Conservation (phyloP, 352 stramenopile genomes). For the Phytopythium sindhum region DNA sequence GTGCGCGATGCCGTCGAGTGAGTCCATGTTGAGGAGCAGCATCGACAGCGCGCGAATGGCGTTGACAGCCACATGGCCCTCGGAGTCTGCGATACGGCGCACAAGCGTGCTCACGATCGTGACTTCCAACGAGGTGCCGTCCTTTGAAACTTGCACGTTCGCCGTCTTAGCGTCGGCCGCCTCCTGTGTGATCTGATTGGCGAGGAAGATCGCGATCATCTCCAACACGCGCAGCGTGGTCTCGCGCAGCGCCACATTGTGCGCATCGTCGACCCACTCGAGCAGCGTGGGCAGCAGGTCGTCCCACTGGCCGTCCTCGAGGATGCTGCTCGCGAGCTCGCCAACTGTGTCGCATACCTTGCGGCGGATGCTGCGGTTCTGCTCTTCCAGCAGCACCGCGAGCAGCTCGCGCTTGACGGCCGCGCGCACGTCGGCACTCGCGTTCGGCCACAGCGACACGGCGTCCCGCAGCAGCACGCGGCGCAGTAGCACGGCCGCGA, state of each 20-base stretch:
- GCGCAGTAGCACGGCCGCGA: constrained; percentile 72
- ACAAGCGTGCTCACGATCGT: constrained; percentile 53
- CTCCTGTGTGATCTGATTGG: constrained; percentile 44
- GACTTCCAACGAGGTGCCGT: constrained; percentile 31
- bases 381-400: constrained; percentile 51
- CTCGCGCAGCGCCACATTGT: constrained; percentile 56
- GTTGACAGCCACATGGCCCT: constrained; percentile 71
- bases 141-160: constrained; percentile 4
- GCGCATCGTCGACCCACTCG: constrained; percentile 44
- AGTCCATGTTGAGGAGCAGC: constrained; percentile 74
- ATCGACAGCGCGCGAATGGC: constrained; percentile 65
- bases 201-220: constrained; percentile 79
- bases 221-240: constrained; percentile 71
- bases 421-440: constrained; percentile 35
- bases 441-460: constrained; percentile 73
- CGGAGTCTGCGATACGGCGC: constrained; percentile 41
- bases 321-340: constrained; percentile 71
- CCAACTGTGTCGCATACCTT: constrained; percentile 85
- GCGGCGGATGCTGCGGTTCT: constrained; percentile 73
- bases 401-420: constrained; percentile 65
- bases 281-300: constrained; percentile 67
- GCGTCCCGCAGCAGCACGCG: constrained; percentile 75
- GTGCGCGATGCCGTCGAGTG: constrained; percentile 43
- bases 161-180: constrained; percentile 16
- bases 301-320: constrained; percentile 81